phyloP scores from a whole-genome alignment of 768 basidiomycete species.

The Tubosaeta sp. region DNA sequence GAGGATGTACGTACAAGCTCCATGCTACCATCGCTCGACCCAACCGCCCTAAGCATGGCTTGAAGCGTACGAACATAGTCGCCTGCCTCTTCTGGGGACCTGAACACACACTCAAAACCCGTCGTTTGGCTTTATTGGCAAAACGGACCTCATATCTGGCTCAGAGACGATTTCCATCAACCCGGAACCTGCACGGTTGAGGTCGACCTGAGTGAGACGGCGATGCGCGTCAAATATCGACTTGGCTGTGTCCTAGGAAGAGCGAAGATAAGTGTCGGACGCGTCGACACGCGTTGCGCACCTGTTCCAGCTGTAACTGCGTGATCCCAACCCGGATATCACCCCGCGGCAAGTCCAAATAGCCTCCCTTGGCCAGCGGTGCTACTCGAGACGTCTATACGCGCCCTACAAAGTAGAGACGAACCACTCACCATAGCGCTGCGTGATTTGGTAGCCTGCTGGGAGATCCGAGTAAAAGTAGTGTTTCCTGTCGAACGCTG shows the following conservation, averaged over 20 bases:
- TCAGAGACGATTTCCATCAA: constrained; percentile 96
- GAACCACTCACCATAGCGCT: constrained; percentile 72
- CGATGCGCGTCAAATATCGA: constrained; percentile 57
- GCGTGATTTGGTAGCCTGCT: constrained; percentile 94
- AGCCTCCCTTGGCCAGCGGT: constrained; percentile 71
- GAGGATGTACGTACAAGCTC: constrained; percentile 62
- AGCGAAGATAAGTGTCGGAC: not conserved
- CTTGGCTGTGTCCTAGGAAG: constrained; percentile 84
- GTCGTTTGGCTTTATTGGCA: not conserved
- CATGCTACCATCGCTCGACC: constrained; percentile 95
- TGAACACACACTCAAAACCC: constrained; percentile 14
- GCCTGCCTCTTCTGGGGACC: constrained; percentile 85
- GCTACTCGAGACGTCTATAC: constrained; percentile 39
- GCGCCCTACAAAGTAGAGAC: not conserved
- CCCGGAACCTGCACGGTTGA: constrained; percentile 86
- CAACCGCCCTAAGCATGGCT: constrained; percentile 72
- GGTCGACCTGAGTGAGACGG: constrained; percentile 63
- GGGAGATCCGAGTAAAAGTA: constrained; percentile 97
- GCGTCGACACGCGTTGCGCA: constrained; percentile 29
- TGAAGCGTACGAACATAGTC: constrained; percentile 84
- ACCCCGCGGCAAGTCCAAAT: constrained; percentile 41
- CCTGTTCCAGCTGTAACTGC: constrained; percentile 96
- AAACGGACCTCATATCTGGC: constrained; percentile 71
- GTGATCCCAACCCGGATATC: constrained; percentile 68
- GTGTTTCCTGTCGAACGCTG: constrained; percentile 94